Base-by-base conservation (phyloP, 345 rosid genomes). In the Garcia nutans region DNA sequence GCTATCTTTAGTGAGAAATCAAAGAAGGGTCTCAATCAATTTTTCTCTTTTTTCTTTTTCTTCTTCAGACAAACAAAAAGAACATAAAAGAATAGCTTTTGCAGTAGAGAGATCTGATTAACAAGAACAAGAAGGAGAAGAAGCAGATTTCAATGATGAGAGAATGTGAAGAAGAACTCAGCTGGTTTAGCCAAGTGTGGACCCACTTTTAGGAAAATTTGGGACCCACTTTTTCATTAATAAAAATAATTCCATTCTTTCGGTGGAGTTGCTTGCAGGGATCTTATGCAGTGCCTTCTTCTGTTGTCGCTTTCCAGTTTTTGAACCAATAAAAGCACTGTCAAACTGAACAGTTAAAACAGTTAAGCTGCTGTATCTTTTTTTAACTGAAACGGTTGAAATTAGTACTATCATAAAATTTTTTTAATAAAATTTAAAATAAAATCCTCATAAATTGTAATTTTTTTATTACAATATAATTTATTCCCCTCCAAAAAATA, bases 151-250 rank as follows among this genome's bases (percentile, higher is more conserved):
- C 52, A 61, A 71, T 64, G 66, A 54, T 26, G 22, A 65, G 65
- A 8, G 71, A 64, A 49, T 67, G 33, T 76, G 76, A 64, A 71
- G 60, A 28, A 24, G 61, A 54, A 55, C 73, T n/a, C 77, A 77
- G 78, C 81, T 77, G 81, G 78, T 54, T 23, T 64, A 68, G 59
- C 65, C 42, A 54, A 55, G 68, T 54, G 68, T 45, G 62, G 42
- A 79, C 84, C 87, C 75, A 72, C 80, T 54, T 54, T 55, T 6
- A 65, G 4, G 33, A n/a, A 50, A 20, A 72, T 0, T 16, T 70
- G 71, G 80, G 68, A 13, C 79, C 85, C 85, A 45, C 76, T 41
- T 3, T 3, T 24, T 23, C 76, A 47, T 58, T 16, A 66, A 66
- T 31, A 8, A 5, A 52, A 62, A 3, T 28, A 62, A 60, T 23